Evolutionary conservation across 139 green algal species (phyloP), one percentile per base, ranked within the genome.

Genomic region (Eudorina sp.): DNA sequence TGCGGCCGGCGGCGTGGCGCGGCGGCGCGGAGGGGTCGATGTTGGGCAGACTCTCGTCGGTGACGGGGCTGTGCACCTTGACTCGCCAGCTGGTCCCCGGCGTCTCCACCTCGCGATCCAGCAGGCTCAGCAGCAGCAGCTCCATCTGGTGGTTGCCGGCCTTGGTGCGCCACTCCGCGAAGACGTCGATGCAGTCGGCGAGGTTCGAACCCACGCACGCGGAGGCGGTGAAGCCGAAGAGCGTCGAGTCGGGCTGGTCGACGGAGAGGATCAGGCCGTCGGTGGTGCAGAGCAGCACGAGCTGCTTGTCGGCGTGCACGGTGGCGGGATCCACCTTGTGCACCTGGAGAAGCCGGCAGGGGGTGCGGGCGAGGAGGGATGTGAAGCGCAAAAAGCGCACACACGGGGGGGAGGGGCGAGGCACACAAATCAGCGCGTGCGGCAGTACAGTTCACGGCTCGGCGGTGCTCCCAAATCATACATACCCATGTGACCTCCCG

Each of bases 51-150:
- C 38, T 38, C 27, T 25, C 34, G 2, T 18, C 14, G 25, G 41
- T 53, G 11, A 23, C 70, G 23, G 79, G 79, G 41, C 27, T 34
- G 27, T 60, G 55, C 21, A 85, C 79, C 58, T 60, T 58, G 27
- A 85, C 79, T 13, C 79, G 79, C 79, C 79, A 85, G 40, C 40
- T 62, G 38, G 79, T 85, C 2, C 81, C 88, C 41, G 88, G 88
- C 88, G 70, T 85, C 31, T 84, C 88, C 8, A 38, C 16, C 58
- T 91, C 88, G 4, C 53, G 43, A 34, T 91, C 88, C 45, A 91
- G 81, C n/a, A 91, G 73, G 13, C 80, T 73, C 5, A 91, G 80
- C 70, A 91, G 21, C 70, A 91, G 72, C 55, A 91, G 69, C 72
- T 89, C 69, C 70, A 91, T 36, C 45, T 88, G 80, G 25, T 43